Percentiles rank a stretch among this genome's conserved stretches.
These are phyloP conservation scores for Arxiozyma telluris DNA, from an alignment of 1,139 yeast genomes.

Conservation along the genomic window DNA sequence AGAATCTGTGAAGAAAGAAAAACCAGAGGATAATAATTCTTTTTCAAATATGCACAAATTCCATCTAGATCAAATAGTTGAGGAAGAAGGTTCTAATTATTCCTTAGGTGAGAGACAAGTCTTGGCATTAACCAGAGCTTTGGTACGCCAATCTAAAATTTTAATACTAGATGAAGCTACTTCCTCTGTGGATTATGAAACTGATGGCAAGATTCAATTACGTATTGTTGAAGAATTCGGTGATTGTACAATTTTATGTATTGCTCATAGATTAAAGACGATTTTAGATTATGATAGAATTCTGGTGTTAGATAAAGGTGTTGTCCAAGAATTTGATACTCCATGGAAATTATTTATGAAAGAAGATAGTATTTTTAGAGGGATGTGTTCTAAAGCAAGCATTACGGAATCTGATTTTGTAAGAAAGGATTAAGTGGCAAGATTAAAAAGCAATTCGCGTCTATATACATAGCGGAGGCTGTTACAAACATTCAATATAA, in stretches of 20 bases:
- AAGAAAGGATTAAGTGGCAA: neutral
- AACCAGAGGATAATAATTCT: slow-evolving; percentile 19
- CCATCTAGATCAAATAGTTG: slow-evolving; percentile 57
- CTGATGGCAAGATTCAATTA: slow-evolving; percentile 61
- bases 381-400: slow-evolving; percentile 53
- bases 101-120: slow-evolving; percentile 74
- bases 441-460: too few relatives aligned
- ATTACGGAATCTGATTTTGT: slow-evolving; percentile 37
- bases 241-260: slow-evolving; percentile 62
- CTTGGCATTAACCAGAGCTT: slow-evolving; percentile 66
- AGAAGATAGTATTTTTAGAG: slow-evolving; percentile 43
- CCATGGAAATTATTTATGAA: slow-evolving; percentile 39
- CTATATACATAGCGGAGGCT: neutral
- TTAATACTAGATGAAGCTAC: slow-evolving; percentile 77
- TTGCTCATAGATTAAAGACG: slow-evolving; percentile 70
- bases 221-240: slow-evolving; percentile 55
- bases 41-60: slow-evolving; percentile 44
- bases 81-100: slow-evolving; percentile 66
- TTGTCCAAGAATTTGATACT: slow-evolving; percentile 49
- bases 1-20: slow-evolving; percentile 27
- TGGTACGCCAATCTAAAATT: slow-evolving; percentile 59
- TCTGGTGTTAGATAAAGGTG: slow-evolving; percentile 58
- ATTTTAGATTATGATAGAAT: slow-evolving; percentile 58
- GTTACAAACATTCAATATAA: too few relatives aligned
- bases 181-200: slow-evolving; percentile 70